Base-by-base conservation (phyloP, 2,329 filamentous ascomycete species). In the Penicillium sp. region DNA sequence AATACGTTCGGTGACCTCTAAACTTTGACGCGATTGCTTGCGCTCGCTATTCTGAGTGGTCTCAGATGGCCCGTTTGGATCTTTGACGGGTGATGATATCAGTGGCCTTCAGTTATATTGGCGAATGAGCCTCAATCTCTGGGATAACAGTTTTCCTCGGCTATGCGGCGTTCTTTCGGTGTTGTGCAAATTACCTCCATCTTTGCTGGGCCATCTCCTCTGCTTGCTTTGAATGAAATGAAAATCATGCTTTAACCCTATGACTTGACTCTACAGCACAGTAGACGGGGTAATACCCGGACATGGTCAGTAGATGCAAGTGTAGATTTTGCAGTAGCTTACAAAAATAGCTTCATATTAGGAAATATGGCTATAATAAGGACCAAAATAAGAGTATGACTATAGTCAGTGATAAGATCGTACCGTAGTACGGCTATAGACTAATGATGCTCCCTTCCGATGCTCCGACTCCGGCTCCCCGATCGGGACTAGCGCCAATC, bases 1-100 rank as follows among this genome's bases (percentile, higher is more conserved):
- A 98, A 97, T 80, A 98, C 93, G 45, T 98, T 98, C 68, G 93
- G 93, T 67, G 66, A 69, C 50, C 55, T 55, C 31, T 65, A 50
- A 49, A 51, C 44, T 41, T 45, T 43, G 38, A 29, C 13, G 6
- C 20, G 6, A 47, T 45, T 37, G 40, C 46, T 57, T 24, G 46
- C 35, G 31, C 45, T 48, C 40, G 39, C 35, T 48, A 39, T 36
- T 44, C 40, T 44, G 52, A 54, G 48, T 49, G 42, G 43, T 16
- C 39, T 28, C 32, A 18, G 14, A 6, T 20, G 8, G 24, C 36
- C 38, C 18, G 13, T 46, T 20, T 32, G 37, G 27, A 40, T 41
- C 29, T 31, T 16, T 20, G 20, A 49, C 16, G 42, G 44, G 38
- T 39, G 32, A 34, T 32, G 29, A 48, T 35, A 27, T n/a, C 14